phyloP scores from a whole-genome alignment of 108 stramenopile species.

The Schizochytrium sp. region DNA sequence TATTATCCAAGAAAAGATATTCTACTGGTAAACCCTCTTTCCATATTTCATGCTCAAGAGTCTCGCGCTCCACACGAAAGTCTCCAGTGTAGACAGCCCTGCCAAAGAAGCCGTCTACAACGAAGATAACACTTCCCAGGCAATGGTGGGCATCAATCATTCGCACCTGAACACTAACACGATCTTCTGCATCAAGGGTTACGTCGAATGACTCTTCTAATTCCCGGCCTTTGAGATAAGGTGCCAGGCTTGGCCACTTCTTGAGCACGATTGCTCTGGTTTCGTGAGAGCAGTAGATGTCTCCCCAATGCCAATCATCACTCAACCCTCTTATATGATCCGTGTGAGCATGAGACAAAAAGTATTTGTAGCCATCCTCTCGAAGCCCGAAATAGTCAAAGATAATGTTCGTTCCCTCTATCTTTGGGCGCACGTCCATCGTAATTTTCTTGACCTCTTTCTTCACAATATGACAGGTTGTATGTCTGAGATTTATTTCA shows the following conservation, averaged over 20 bases:
- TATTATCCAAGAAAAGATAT: constrained; percentile 36
- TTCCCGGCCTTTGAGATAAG: not conserved
- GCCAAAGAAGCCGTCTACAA: constrained; percentile 47
- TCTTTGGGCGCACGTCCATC: constrained; percentile 6
- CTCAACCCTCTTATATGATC: not conserved
- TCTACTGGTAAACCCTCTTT: not conserved
- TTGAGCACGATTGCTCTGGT: not conserved
- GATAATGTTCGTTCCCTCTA: constrained; percentile 39
- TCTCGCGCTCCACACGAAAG: not conserved
- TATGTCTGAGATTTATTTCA: no score
- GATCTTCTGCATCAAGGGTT: not conserved
- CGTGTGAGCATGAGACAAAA: constrained; percentile 50
- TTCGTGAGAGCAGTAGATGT: constrained; percentile 30
- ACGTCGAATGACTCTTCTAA: constrained; percentile 14
- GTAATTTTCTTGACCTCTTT: not conserved
- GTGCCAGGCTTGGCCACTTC: not conserved
- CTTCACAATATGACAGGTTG: no score
- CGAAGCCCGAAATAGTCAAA: constrained; percentile 49
- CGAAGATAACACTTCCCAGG: constrained; percentile 37
- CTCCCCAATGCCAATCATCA: constrained; percentile 27
- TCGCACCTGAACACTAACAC: not conserved
- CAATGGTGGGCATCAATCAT: constrained; percentile 56
- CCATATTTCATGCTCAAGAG: constrained; percentile 11
- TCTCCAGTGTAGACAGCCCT: constrained; percentile 12
- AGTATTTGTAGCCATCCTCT: constrained; percentile 40